Conservation (phyloP, 257 asterid species). For the Lithospermum erythrorhizon region DNA sequence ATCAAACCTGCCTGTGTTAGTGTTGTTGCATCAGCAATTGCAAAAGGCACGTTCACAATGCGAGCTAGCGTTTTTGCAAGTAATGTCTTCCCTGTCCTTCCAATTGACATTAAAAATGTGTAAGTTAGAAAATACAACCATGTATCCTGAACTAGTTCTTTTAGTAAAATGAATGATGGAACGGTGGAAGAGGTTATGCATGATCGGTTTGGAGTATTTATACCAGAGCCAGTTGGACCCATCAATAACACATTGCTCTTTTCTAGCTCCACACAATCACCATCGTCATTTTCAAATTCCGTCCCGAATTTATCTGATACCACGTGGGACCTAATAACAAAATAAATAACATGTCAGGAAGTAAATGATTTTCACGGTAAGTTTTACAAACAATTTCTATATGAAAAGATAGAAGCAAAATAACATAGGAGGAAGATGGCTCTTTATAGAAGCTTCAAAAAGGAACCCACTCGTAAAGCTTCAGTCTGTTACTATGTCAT, state of each 20-base stretch:
- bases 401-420: not conserved
- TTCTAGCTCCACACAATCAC: constrained; percentile 73
- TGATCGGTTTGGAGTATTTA: not conserved
- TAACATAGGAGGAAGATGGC: not conserved
- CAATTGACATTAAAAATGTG: constrained; percentile 26
- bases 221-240: constrained; percentile 98
- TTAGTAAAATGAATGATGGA: constrained; percentile 1
- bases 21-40: constrained; percentile 83
- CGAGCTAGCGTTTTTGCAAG: constrained; percentile 98
- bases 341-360: constrained; percentile 2
- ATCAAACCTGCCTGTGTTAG: constrained; percentile 95
- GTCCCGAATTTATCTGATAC: constrained; percentile 24
- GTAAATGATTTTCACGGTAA: not conserved
- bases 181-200: not conserved
- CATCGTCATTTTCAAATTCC: constrained; percentile 28
- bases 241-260: constrained; percentile 86
- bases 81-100: constrained; percentile 89
- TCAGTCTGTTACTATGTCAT: not conserved
- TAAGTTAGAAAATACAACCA: constrained; percentile 24
- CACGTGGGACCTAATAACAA: constrained; percentile 35
- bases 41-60: constrained; percentile 80
- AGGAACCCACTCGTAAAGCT: not conserved
- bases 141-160: constrained; percentile 3
- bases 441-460: too few species aligned
- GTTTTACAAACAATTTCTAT: not conserved